phyloP scores from a whole-genome alignment of 352 stramenopile genomes.

The Pythium phragmitis region DNA sequence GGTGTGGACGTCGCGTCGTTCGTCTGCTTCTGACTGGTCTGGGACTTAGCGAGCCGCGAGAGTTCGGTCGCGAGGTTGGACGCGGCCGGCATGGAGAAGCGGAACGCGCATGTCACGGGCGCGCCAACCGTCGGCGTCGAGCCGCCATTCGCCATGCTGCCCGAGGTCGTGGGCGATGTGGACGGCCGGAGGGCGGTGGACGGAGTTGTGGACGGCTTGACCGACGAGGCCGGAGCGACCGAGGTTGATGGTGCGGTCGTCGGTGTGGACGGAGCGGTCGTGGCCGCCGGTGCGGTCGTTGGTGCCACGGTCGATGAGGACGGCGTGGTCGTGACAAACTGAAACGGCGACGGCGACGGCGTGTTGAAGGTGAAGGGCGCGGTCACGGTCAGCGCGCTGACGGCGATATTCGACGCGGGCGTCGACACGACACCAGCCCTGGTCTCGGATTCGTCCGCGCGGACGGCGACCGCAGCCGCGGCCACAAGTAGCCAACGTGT shows the following conservation, averaged over 20 bases:
- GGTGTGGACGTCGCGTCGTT: conserved; percentile 6
- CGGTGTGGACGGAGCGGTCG: conserved; percentile 4
- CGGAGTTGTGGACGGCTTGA: conserved; percentile 8
- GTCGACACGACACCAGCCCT: conserved; percentile 6
- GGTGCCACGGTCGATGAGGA: background rate
- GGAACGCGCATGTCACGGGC: conserved; percentile 29
- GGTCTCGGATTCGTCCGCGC: conserved; percentile 8
- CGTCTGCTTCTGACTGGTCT: conserved; percentile 16
- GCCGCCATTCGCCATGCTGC: conserved; percentile 3
- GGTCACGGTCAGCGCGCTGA: conserved; percentile 14
- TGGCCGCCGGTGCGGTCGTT: conserved; percentile 4
- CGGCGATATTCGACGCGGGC: conserved; percentile 2
- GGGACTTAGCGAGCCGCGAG: background rate
- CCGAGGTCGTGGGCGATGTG: conserved; percentile 1
- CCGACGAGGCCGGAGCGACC: too few relatives aligned
- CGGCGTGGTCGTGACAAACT: background rate
- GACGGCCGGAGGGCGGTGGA: conserved; percentile 3
- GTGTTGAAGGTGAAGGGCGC: conserved; percentile 15
- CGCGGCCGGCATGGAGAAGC: conserved; percentile 27
- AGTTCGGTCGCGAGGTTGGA: conserved; percentile 29
- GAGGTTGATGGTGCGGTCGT: background rate
- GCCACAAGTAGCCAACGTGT: conserved; percentile 21
- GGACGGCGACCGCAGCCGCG: conserved; percentile 10
- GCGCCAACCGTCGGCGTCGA: conserved; percentile 5
- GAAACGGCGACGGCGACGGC: background rate